These are phyloP conservation scores for Hericium coralloides DNA, from an alignment of 768 basidiomycete species.

Conservation along the genomic window DNA sequence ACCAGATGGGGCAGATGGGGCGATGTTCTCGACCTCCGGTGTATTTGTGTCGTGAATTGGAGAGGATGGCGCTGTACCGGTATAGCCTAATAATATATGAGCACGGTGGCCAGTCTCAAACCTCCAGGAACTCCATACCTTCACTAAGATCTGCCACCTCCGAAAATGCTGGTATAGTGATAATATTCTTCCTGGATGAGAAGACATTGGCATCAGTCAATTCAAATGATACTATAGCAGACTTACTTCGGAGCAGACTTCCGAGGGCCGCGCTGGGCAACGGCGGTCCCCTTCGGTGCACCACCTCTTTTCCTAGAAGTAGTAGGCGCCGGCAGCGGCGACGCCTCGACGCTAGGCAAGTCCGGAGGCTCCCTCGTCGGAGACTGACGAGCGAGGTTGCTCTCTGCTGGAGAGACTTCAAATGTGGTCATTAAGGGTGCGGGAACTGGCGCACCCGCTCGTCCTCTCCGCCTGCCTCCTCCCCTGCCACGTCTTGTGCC, in stretches of 20 bases:
- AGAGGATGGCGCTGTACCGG: constrained; percentile 15
- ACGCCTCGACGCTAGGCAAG: constrained; percentile 5
- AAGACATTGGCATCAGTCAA: neutral
- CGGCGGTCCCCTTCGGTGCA: constrained; percentile 15
- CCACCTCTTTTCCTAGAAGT: constrained; percentile 18
- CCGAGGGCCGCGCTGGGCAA: constrained; percentile 20
- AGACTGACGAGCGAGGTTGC: neutral
- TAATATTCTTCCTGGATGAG: neutral
- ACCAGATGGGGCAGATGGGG: neutral
- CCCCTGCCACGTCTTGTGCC: constrained; percentile 12
- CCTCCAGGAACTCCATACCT: neutral
- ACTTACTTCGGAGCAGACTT: constrained; percentile 24
- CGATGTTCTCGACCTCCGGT: constrained; percentile 1
- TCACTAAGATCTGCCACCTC: constrained; percentile 16
- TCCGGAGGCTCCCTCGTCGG: constrained; percentile 6
- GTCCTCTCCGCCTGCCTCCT: constrained; percentile 2
- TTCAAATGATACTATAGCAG: neutral
- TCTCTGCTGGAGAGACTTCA: constrained; percentile 1
- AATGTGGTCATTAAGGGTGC: neutral
- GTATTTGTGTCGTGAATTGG: constrained; percentile 2
- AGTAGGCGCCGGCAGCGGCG: constrained; percentile 3
- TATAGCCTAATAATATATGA: constrained; percentile 7
- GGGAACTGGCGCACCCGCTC: constrained; percentile 1
- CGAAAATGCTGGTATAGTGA: constrained; percentile 1
- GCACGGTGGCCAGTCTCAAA: neutral